Conservation (phyloP, 169 alveolate genomes). For the Pseudocohnilembus persalinus region DNA sequence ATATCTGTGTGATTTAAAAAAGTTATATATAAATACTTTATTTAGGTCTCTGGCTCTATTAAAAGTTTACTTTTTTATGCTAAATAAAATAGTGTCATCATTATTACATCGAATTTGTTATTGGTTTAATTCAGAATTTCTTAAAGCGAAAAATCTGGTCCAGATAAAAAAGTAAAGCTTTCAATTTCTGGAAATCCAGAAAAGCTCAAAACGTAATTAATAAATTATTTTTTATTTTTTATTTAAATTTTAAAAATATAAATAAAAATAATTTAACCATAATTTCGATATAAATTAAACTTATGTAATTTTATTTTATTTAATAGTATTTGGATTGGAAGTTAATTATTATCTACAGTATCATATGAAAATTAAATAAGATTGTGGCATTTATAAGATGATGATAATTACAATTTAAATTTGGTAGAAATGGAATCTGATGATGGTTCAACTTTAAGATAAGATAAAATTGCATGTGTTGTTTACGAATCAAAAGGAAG, state of each 20-base stretch:
- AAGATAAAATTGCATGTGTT: conserved; percentile 70
- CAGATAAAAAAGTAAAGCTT: conserved; percentile 81
- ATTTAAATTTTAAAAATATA: too few species aligned
- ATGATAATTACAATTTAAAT: conserved; percentile 81
- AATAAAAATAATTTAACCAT: too few species aligned
- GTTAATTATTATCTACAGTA: conserved; percentile 80
- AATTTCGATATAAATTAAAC: too few species aligned
- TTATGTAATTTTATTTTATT: too few species aligned
- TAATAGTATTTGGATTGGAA: conserved; percentile 81
- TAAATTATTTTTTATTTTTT: too few species aligned
- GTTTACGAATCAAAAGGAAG: conserved; percentile 69
- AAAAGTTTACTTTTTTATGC: conserved; percentile 78
- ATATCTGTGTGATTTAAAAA: too few species aligned
- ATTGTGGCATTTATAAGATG: conserved; percentile 82
- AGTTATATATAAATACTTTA: too few species aligned
- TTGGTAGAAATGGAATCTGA: conserved; percentile 26
- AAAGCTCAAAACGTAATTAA: conserved; percentile 48
- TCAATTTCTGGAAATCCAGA: conserved; percentile 88
- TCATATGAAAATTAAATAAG: conserved; percentile 86
- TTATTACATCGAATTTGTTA: conserved; percentile 79
- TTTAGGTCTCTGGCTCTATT: conserved; percentile 58
- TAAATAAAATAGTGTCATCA: conserved; percentile 79
- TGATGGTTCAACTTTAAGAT: background rate
- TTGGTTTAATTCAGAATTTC: conserved; percentile 78
- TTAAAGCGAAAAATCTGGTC: conserved; percentile 73